Evolutionary conservation across 192 early-diverging fungal genomes (phyloP), one percentile per base, ranked within the genome.

Genomic region (Podila horticola): DNA sequence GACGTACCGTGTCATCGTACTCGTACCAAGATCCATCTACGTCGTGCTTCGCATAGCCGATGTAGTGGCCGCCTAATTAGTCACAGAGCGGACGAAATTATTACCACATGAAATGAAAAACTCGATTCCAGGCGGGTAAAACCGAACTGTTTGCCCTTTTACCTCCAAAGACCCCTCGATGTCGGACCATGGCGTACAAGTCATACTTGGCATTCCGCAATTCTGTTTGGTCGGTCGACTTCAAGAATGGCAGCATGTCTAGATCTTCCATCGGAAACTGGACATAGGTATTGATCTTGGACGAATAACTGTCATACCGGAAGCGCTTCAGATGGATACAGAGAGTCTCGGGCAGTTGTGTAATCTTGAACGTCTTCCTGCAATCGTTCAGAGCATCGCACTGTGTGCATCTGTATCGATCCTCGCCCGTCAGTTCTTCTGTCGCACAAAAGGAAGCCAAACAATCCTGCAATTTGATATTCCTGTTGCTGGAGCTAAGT

Each of bases 191-290:
- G 19, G 72, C 84, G 61, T 85, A 85, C 24, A 85, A 60, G 38
- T 82, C 76, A 51, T 82, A 85, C 41, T 82, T 85, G 29, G 71
- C 58, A 30, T 68, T 74, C 26, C 28, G 52, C 17, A 83, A 66
- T 59, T 79, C 71, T 3, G 69, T 63, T 29, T 49, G 64, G 51
- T 73, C 74, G 38, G 29, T 57, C 15, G 74, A 74, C 58, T 84
- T 84, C 60, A 74, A 69, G 65, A 72, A 85, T 3, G 84, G 84
- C 15, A 38, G 57, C 77, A 85, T 85, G 33, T 85, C 84, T 49
- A 85, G 60, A 59, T 82, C 84, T 48, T 85, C 84, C 34, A 85
- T 60, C 24, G 84, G 84, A 28, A 85, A 85, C 65, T 85, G 77
- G n/a, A 85, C 84, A 71, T 70, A 71, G 5, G 84, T 85, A 55